Evolutionary conservation across 164 flowering plant species (phyloP), one percentile per base, ranked within the genome.

Genomic region (Umbilicus rupestris): DNA sequence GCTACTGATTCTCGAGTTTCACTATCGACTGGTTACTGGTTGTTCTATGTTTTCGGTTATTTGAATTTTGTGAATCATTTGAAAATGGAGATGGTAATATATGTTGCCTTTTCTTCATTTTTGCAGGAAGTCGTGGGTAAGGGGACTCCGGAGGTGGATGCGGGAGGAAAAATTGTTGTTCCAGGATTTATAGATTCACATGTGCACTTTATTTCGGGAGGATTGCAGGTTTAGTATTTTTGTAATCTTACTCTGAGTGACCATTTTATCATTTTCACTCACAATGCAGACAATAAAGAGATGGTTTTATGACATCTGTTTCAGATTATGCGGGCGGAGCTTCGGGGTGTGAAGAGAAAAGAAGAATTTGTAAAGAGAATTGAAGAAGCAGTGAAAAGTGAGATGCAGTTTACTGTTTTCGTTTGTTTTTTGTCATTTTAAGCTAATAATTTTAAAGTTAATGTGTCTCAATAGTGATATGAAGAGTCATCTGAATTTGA

Each of bases 111-210:
- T 39, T 65, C 68, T 3, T n/a, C 46, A 63, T 64, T 33, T 57
- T 44, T 81, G 77, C 80, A 90, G 98, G 86, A 77, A 39, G 79
- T 85, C 58, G 77, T 75, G 4, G 84, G 88, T 22, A 20, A 65
- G 69, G 78, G 75, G 42, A 85, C 90, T 7, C 59, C 71, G 66
- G 81, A 50, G 73, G 55, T 91, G 79, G 68, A 89, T 79, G 79
- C 88, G 65, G 74, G 77, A 16, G 93, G 97, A 63, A 91, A 89
- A 73, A 68, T 89, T 73, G 93, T 91, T 66, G 86, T 89, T 76
- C 97, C 99, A 63, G 99, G 99, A 44, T 87, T 94, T 75, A 83
- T 94, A 60, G 99, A 94, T 79, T 90, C 99, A 26, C 99, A 91
- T 69, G 84, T 84, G 59, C 99, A 94, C 79, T 73, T 94, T 8